Evolutionary conservation across 768 basidiomycete species (phyloP), one percentile per base, ranked within the genome.

Genomic region (Xerocomellus amylosporus): DNA sequence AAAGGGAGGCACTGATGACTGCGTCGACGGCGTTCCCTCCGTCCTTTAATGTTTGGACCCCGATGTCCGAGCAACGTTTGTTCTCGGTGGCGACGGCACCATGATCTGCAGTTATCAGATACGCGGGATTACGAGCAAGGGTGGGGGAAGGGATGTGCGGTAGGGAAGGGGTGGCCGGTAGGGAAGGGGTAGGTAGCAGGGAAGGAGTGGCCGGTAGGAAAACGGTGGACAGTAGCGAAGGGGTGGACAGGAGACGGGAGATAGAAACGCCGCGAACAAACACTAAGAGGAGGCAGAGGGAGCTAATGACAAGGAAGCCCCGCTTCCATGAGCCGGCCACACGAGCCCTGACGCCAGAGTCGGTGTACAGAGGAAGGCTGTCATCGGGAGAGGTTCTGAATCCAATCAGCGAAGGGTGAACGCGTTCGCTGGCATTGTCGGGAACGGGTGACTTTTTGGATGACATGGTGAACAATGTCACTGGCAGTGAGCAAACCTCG

Each of bases 1-100:
- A 98, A 24, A 98, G 75, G 0, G 87, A 83, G 0, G 89, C 79
- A 20, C 85, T 82, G 50, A 98, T 84, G 0, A 85, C 88, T 0
- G 96, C 87, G 60, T 98, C 96, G 15, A 96, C 83, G 0, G 95
- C 94, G 63, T 90, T 95, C 17, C 96, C 96, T 26, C 93, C 94
- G 8, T 83, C 80, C 72, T 84, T 85, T 54, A 96, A 62, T 9
- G 86, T 75, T 5, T 83, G 73, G 2, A 97, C 83, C 3, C 95
- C 96, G 45, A 97, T 85, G 40, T 88, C 73, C 9, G 93, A 95
- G 70, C 96, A 98, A 19, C 84, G 73, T 59, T 81, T 78, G 70
- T 94, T 93, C 74, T 98, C 95, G 26, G 87, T 79, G 5, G 96
- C 93, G 17, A 98, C 94, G 0, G 93, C 96, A 5, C 90, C 96